Percentiles rank a stretch among this genome's conserved stretches.
phyloP scores from a whole-genome alignment of 2,329 filamentous ascomycete species.

The Penicillium sp. region DNA sequence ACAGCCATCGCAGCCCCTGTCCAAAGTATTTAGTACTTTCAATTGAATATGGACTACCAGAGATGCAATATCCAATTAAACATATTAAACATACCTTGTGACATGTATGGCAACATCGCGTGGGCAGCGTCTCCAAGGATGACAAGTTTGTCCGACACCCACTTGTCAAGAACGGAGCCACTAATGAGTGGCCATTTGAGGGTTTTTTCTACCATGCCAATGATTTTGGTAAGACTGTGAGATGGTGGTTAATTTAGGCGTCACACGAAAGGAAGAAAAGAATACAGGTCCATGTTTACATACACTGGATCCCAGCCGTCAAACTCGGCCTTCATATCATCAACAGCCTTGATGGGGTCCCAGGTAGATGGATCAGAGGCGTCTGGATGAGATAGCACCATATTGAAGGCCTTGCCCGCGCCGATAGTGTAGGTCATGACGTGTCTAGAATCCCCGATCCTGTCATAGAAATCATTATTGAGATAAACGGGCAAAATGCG shows the following conservation, averaged over 20 bases:
- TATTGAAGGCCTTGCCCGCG: constrained; percentile 46
- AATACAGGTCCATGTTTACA: neutral
- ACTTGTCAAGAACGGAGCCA: constrained; percentile 8
- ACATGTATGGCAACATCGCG: constrained; percentile 15
- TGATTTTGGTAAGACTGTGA: constrained; percentile 29
- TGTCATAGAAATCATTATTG: neutral
- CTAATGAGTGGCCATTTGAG: constrained; percentile 30
- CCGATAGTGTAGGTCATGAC: constrained; percentile 48
- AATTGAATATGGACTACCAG: too few relatives aligned
- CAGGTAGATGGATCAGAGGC: constrained; percentile 26
- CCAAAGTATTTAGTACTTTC: neutral
- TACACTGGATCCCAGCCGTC: constrained; percentile 22
- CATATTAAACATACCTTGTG: constrained; percentile 5
- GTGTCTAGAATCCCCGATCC: constrained; percentile 34
- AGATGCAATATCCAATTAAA: neutral
- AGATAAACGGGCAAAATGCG: neutral
- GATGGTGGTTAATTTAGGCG: neutral
- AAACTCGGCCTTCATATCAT: constrained; percentile 33
- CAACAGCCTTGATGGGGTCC: constrained; percentile 28
- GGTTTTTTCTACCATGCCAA: constrained; percentile 18
- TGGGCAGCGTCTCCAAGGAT: constrained; percentile 13
- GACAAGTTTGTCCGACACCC: constrained; percentile 7
- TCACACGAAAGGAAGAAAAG: neutral
- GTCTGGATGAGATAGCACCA: constrained; percentile 49
- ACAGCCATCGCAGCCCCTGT: constrained; percentile 46